Conservation (phyloP, 352 stramenopile genomes). For the Phytophthora vignae region DNA sequence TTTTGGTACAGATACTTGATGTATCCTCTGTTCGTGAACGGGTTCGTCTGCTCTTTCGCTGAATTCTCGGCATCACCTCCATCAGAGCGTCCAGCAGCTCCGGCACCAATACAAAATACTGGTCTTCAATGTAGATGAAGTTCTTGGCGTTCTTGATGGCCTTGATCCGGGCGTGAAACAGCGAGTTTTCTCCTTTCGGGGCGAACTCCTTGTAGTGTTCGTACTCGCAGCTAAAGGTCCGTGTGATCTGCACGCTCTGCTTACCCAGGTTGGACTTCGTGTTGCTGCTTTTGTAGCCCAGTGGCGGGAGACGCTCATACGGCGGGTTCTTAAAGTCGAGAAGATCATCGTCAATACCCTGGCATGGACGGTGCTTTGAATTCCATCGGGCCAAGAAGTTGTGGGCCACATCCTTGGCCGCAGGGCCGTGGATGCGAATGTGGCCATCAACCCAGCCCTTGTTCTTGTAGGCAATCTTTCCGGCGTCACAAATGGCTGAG, state of each 20-base stretch:
- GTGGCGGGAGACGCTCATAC: slow-evolving; percentile 17
- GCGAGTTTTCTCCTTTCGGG: slow-evolving; percentile 52
- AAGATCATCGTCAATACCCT: slow-evolving; percentile 33
- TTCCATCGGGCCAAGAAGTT: slow-evolving; percentile 69
- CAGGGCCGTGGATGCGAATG: slow-evolving; percentile 49
- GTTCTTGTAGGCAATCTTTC: slow-evolving; percentile 40
- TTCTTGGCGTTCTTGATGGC: slow-evolving; percentile 58
- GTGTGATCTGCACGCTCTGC: slow-evolving; percentile 56
- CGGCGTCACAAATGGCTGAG: slow-evolving; percentile 36
- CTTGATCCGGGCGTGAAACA: slow-evolving; percentile 47
- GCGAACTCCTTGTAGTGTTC: slow-evolving; percentile 59
- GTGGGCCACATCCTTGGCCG: slow-evolving; percentile 45
- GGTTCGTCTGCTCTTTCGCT: slow-evolving; percentile 41
- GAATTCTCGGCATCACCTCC: slow-evolving; percentile 46
- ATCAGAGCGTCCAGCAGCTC: slow-evolving; percentile 52
- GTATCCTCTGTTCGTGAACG: slow-evolving; percentile 35
- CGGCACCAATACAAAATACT: slow-evolving; percentile 45
- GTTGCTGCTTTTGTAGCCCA: slow-evolving; percentile 16
- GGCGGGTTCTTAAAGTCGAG: slow-evolving; percentile 53
- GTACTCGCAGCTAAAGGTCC: slow-evolving; percentile 71
- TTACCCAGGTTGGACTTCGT: slow-evolving; percentile 17
- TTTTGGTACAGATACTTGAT: slow-evolving; percentile 59
- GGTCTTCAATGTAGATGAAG: slow-evolving; percentile 33
- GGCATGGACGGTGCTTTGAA: slow-evolving; percentile 30
- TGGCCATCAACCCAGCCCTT: slow-evolving; percentile 66